These are phyloP conservation scores for Beauveria bassiana DNA, from an alignment of 2,329 filamentous ascomycete genomes.

Conservation along the genomic window DNA sequence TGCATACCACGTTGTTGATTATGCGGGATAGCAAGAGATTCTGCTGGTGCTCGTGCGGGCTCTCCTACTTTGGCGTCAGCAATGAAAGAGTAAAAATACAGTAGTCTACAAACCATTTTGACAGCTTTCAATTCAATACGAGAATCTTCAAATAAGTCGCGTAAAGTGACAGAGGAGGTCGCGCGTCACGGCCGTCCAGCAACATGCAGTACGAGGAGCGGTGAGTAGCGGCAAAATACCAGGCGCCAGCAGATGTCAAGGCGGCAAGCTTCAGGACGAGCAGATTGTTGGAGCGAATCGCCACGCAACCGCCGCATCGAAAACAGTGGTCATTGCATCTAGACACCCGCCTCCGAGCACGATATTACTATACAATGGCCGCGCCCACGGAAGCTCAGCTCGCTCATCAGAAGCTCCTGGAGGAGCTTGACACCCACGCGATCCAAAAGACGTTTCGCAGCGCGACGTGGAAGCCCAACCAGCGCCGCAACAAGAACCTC, in stretches of 20 bases:
- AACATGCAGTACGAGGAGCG: conserved; percentile 15
- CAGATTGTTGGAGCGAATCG: conserved; percentile 3
- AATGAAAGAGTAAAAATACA: background rate
- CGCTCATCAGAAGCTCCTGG: conserved; percentile 77
- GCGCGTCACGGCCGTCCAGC: background rate
- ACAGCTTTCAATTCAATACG: background rate
- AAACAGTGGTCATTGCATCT: background rate
- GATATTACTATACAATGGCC: conserved; percentile 31
- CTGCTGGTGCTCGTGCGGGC: conserved; percentile 96
- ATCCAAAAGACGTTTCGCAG: conserved; percentile 88
- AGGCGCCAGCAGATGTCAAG: background rate
- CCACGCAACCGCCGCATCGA: background rate
- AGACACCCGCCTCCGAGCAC: background rate
- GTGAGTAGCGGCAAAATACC: conserved; percentile 28
- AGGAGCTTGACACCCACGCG: conserved; percentile 83
- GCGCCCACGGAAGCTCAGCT: conserved; percentile 66
- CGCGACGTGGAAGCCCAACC: conserved; percentile 80
- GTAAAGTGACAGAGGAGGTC: background rate
- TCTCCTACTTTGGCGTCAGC: conserved; percentile 53
- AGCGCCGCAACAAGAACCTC: conserved; percentile 97
- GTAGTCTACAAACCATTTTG: background rate
- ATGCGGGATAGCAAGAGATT: conserved; percentile 87
- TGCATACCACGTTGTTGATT: conserved; percentile 91
- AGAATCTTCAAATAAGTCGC: background rate
- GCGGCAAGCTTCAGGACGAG: background rate